A percentile compares a stretch with the other conserved stretches of the same genome.
Evolutionary conservation across 2,329 filamentous ascomycete species (phyloP).

Genomic region (Graphium sp.): DNA sequence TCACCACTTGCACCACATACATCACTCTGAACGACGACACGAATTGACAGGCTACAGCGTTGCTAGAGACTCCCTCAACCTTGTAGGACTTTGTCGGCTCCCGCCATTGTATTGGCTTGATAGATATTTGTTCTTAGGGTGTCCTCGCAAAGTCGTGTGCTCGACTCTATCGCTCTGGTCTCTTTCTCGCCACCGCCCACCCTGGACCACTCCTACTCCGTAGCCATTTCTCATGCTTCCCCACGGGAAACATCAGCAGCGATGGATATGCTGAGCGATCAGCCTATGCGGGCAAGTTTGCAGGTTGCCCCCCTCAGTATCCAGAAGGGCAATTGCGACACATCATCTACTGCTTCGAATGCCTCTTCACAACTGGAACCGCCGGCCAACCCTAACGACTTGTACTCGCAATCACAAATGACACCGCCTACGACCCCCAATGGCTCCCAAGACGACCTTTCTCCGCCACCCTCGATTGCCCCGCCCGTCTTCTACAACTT

Average conservation of each 20-base stretch:
- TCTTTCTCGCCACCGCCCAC: too few relatives aligned
- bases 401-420: constrained; percentile 42
- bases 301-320: constrained; percentile 43
- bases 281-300: constrained; percentile 36
- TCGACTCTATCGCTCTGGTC: too few relatives aligned
- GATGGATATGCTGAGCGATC: constrained; percentile 7
- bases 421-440: constrained; percentile 65
- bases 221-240: constrained; percentile 3
- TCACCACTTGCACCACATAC: too few relatives aligned
- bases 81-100: too few relatives aligned
- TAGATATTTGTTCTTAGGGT: too few relatives aligned
- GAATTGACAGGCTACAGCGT: too few relatives aligned
- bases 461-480: constrained; percentile 12
- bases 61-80: too few relatives aligned
- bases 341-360: constrained; percentile 10
- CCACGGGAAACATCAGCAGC: background rate
- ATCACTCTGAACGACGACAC: too few relatives aligned
- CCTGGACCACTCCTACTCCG: background rate
- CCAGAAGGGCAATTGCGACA: constrained; percentile 18
- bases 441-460: constrained; percentile 43
- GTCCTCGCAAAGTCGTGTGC: too few relatives aligned
- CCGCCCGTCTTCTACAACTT: constrained; percentile 81
- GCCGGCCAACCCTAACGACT: constrained; percentile 17
- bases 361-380: constrained; percentile 13
- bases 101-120: too few relatives aligned